phyloP scores from a whole-genome alignment of 441 rosid genomes.

The Gossypium gossypioides region DNA sequence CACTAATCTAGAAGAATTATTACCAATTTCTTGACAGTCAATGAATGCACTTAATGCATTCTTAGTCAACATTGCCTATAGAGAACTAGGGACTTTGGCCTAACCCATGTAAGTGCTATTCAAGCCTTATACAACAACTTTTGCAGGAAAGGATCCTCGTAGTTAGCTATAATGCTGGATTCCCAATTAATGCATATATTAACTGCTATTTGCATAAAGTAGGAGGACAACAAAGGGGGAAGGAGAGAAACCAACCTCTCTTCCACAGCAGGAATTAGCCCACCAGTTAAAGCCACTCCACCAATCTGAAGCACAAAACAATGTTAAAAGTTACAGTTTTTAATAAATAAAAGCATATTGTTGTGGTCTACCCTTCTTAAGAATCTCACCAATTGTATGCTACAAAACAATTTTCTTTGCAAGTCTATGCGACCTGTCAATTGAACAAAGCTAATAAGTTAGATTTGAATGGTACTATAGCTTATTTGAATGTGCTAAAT shows the following conservation, averaged over 20 bases:
- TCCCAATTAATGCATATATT: neutral
- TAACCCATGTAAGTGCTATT: neutral
- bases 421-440: constrained; percentile 81
- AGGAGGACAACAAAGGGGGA: neutral
- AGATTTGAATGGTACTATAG: constrained; percentile 12
- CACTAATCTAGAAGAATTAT: neutral
- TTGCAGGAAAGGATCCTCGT: neutral
- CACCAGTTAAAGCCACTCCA: constrained; percentile 83
- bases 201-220: neutral
- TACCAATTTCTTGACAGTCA: neutral
- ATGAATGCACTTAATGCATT: neutral
- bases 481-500: constrained; percentile 10
- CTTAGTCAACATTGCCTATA: neutral
- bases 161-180: neutral
- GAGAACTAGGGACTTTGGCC: neutral
- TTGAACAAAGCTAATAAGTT: neutral
- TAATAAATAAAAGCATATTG: constrained; percentile 6
- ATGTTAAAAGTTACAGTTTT: constrained; percentile 16
- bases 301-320: constrained; percentile 54
- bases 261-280: constrained; percentile 66
- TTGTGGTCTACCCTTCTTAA: neutral
- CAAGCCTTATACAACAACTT: neutral
- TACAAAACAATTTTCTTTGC: constrained; percentile 76
- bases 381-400: constrained; percentile 72
- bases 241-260: constrained; percentile 55